phyloP scores from a whole-genome alignment of 495 filamentous ascomycete species.

The Bacidia gigantensis region DNA sequence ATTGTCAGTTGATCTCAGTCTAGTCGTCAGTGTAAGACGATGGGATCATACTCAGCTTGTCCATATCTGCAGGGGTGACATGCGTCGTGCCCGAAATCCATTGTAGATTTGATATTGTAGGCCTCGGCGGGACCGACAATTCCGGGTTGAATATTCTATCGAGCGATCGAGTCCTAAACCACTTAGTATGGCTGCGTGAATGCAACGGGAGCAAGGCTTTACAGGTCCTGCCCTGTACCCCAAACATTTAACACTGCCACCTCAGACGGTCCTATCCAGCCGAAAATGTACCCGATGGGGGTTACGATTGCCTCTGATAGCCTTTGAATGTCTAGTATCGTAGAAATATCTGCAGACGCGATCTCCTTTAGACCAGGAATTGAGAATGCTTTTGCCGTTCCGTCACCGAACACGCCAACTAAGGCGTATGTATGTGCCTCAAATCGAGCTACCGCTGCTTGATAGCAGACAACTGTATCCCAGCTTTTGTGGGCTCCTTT shows the following conservation, averaged over 20 bases:
- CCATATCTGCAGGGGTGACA: slow-evolving; percentile 77
- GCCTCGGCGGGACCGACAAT: slow-evolving; percentile 57
- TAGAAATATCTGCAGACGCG: slow-evolving; percentile 44
- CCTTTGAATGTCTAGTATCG: slow-evolving; percentile 59
- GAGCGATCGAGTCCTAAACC: slow-evolving; percentile 27
- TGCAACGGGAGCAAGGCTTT: slow-evolving; percentile 27
- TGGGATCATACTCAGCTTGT: slow-evolving; percentile 43
- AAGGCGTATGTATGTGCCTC: slow-evolving; percentile 63
- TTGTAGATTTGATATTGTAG: slow-evolving; percentile 90
- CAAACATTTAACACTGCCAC: slow-evolving; percentile 66
- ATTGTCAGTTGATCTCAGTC: no score
- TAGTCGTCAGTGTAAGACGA: neutral
- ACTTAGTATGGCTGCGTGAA: neutral
- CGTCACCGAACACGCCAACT: slow-evolving; percentile 71
- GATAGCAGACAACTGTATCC: slow-evolving; percentile 66
- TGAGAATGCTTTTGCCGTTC: slow-evolving; percentile 62
- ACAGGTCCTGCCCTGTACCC: slow-evolving; percentile 49
- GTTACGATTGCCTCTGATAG: slow-evolving; percentile 53
- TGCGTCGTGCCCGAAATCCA: slow-evolving; percentile 96
- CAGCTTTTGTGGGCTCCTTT: slow-evolving; percentile 85
- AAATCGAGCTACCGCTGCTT: slow-evolving; percentile 58
- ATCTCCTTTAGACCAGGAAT: slow-evolving; percentile 80
- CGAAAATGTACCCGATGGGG: slow-evolving; percentile 63
- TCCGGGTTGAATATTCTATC: slow-evolving; percentile 70
- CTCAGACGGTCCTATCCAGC: slow-evolving; percentile 84